phyloP scores from a whole-genome alignment of 129 eudicot genomes.

The Tagetes erecta region DNA sequence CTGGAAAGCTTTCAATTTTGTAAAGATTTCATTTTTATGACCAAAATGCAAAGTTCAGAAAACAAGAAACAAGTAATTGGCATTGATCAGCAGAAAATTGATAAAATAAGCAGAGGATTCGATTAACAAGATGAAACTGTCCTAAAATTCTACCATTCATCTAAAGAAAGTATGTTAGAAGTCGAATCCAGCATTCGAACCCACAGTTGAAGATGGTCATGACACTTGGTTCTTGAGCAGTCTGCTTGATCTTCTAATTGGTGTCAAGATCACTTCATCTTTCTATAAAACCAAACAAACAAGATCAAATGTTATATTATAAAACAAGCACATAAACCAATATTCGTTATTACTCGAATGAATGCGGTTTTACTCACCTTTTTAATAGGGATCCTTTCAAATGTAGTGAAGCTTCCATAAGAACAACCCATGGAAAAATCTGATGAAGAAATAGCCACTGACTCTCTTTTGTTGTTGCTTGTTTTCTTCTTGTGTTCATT shows the following conservation, averaged over 20 bases:
- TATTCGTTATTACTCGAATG: neutral
- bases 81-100: neutral
- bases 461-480: constrained; percentile 55
- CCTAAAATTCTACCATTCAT: constrained; percentile 17
- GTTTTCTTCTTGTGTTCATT: constrained; percentile 52
- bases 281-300: constrained; percentile 50
- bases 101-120: constrained; percentile 20
- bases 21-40: neutral
- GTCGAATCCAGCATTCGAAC: constrained; percentile 20
- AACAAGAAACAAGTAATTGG: neutral
- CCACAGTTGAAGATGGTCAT: constrained; percentile 25
- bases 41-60: neutral
- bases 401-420: constrained; percentile 96
- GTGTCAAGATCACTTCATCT: constrained; percentile 81
- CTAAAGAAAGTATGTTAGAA: constrained; percentile 32
- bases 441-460: constrained; percentile 68
- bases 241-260: constrained; percentile 92
- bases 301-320: constrained; percentile 6
- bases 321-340: neutral
- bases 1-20: neutral
- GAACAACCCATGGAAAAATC: constrained; percentile 64
- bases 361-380: constrained; percentile 41
- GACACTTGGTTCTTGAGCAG: constrained; percentile 56
- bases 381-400: constrained; percentile 58
- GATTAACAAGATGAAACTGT: constrained; percentile 21